These are phyloP conservation scores for Emmonsia crescens DNA, from an alignment of 2,329 filamentous ascomycete genomes.

Conservation along the genomic window DNA sequence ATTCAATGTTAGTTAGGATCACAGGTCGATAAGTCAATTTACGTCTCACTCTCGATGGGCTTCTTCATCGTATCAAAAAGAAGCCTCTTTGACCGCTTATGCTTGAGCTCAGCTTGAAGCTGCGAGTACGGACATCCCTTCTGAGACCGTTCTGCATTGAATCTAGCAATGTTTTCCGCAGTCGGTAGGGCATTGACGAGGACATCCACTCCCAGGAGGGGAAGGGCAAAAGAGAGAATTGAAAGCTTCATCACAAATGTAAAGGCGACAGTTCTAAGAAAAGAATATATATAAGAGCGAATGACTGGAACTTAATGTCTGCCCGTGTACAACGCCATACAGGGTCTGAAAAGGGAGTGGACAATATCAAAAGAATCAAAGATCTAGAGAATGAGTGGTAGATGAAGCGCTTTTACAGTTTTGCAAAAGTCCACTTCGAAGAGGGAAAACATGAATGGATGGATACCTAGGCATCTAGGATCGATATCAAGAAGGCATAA, in stretches of 20 bases:
- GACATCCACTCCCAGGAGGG: not conserved
- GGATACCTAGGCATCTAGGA: not conserved
- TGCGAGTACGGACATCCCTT: not conserved
- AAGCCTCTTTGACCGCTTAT: not conserved
- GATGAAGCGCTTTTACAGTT: not conserved
- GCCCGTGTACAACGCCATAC: not conserved
- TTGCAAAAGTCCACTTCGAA: not conserved
- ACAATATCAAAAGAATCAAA: not conserved
- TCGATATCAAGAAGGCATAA: not conserved
- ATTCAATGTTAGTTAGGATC: not conserved
- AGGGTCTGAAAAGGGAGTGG: not conserved
- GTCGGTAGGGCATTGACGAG: conserved; percentile 1
- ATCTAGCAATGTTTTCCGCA: conserved; percentile 1
- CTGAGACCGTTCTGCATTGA: not conserved
- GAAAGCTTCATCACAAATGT: not conserved
- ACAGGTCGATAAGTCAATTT: not conserved
- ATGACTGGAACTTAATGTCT: not conserved
- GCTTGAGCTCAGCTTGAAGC: conserved; percentile 1
- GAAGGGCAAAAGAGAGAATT: not conserved
- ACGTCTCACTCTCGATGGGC: not conserved
- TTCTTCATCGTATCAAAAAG: conserved; percentile 1
- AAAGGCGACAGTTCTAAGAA: not conserved
- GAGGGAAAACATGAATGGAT: not conserved
- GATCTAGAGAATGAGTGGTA: not conserved
- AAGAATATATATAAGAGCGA: not conserved